These are phyloP conservation scores for Amylostereum chailletii DNA, from an alignment of 1,284 basidiomycete genomes.

Conservation along the genomic window DNA sequence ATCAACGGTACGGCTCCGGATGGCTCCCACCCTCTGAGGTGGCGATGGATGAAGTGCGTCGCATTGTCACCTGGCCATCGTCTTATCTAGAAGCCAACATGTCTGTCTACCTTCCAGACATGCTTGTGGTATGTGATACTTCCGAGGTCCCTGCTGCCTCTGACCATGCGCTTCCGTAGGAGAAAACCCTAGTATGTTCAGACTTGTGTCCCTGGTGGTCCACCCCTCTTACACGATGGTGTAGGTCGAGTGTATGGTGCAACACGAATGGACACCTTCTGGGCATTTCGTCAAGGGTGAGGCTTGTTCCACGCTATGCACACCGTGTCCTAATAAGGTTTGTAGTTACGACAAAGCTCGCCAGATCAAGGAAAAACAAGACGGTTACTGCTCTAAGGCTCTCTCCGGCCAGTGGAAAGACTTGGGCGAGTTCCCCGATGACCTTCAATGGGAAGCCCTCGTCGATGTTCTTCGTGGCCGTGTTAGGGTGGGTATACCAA, in stretches of 20 bases:
- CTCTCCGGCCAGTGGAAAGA: conserved; percentile 50
- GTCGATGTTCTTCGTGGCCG: conserved; percentile 80
- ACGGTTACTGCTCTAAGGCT: conserved; percentile 58
- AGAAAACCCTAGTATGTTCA: conserved; percentile 17
- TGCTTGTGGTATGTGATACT: conserved; percentile 12
- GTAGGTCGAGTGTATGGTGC: conserved; percentile 21
- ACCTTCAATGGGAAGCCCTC: conserved; percentile 76
- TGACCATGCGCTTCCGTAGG: conserved; percentile 9
- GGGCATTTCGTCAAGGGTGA: conserved; percentile 52
- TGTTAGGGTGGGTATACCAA: conserved; percentile 44
- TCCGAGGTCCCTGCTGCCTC: background rate
- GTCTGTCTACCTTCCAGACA: background rate
- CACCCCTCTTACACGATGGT: too few relatives aligned
- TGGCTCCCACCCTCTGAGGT: conserved; percentile 26
- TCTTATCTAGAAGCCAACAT: background rate
- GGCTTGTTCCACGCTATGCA: background rate
- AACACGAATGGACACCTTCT: conserved; percentile 56
- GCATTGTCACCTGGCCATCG: background rate
- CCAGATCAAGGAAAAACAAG: conserved; percentile 67
- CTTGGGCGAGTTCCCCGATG: conserved; percentile 62
- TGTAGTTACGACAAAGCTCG: conserved; percentile 62
- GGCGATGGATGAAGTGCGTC: conserved; percentile 56
- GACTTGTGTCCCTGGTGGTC: background rate
- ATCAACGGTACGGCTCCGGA: conserved; percentile 29
- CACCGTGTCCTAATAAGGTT: background rate